These are phyloP conservation scores for Wickerhamomyces subpelliculosus DNA, from an alignment of 805 yeast species.

Conservation along the genomic window DNA sequence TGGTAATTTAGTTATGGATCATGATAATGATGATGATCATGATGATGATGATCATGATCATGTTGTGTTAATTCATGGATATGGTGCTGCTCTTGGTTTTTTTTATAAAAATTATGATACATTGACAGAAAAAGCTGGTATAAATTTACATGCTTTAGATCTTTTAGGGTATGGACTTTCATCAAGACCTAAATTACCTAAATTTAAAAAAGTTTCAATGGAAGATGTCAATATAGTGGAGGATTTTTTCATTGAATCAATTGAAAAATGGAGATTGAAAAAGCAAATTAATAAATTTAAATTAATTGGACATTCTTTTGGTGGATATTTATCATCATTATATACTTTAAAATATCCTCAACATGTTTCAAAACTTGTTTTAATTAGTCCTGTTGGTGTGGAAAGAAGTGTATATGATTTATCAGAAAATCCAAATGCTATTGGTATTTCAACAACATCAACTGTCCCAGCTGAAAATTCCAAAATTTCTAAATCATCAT, in stretches of 20 bases:
- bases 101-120: conserved; percentile 59
- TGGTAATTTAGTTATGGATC: not conserved
- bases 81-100: conserved; percentile 79
- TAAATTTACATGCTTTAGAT: conserved; percentile 53
- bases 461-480: not conserved
- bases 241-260: conserved; percentile 33
- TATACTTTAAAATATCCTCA: conserved; percentile 52
- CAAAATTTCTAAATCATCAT: too few relatives aligned
- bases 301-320: conserved; percentile 64
- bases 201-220: conserved; percentile 9
- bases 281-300: conserved; percentile 44
- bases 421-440: conserved; percentile 1
- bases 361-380: conserved; percentile 41
- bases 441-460: not conserved
- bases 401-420: conserved; percentile 43
- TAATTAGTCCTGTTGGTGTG: conserved; percentile 69
- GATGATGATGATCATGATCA: conserved; percentile 30
- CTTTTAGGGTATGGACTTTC: conserved; percentile 58
- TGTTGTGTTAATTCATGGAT: conserved; percentile 74
- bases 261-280: conserved; percentile 52
- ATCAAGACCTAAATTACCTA: conserved; percentile 39
- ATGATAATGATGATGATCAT: too few relatives aligned
- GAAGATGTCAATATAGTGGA: conserved; percentile 27
- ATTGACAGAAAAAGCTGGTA: conserved; percentile 42
- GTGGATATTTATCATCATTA: conserved; percentile 59